phyloP scores from a whole-genome alignment of 2,329 filamentous ascomycete genomes.

The Arthrinium phaeospermum region DNA sequence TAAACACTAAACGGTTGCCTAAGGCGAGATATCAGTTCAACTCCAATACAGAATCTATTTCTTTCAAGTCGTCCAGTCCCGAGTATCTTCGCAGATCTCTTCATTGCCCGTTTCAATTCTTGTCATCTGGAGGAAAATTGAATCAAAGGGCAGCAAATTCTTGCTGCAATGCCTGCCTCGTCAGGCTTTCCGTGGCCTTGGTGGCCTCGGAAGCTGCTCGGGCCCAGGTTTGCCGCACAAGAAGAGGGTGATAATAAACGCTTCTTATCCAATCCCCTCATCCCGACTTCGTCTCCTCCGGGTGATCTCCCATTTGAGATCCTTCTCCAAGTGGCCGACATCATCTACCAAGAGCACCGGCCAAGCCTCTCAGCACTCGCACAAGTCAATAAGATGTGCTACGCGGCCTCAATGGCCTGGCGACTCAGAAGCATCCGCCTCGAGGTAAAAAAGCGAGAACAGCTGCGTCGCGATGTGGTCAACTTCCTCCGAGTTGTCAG shows the following conservation, averaged over 20 bases:
- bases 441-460: background rate
- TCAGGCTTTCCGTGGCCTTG: background rate
- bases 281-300: background rate
- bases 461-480: background rate
- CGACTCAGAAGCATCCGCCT: background rate
- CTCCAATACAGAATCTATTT: background rate
- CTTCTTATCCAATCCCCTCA: background rate
- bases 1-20: background rate
- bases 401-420: background rate
- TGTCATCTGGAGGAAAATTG: background rate
- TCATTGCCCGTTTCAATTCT: background rate
- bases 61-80: background rate
- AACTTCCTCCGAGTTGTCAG: background rate
- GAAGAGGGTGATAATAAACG: too few relatives aligned
- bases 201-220: background rate
- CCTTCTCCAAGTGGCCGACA: background rate
- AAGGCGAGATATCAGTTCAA: background rate
- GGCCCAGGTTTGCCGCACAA: background rate
- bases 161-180: background rate
- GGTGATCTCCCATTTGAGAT: background rate
- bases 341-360: background rate
- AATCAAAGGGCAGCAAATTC: background rate
- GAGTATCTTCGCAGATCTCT: background rate
- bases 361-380: background rate
- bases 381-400: background rate